These are phyloP conservation scores for Arthromyces matolae DNA, from an alignment of 768 basidiomycete genomes.

Conservation along the genomic window DNA sequence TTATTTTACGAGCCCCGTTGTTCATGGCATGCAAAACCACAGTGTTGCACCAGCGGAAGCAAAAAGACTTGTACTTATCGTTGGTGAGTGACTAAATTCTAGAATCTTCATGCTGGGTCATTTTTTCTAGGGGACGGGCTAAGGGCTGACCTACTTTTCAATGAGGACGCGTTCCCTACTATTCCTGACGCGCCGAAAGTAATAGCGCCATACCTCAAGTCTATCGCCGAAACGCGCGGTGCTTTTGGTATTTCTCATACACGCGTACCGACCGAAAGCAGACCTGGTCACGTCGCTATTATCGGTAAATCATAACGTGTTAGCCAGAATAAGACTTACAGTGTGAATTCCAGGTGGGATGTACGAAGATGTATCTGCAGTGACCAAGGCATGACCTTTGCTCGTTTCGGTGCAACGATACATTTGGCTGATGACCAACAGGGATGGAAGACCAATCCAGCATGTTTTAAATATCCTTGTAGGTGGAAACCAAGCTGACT, in stretches of 20 bases:
- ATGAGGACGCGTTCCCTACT: conserved; percentile 53
- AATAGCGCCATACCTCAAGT: conserved; percentile 72
- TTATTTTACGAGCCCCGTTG: conserved; percentile 83
- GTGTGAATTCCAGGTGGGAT: conserved; percentile 55
- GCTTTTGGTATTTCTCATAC: conserved; percentile 86
- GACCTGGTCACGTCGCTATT: conserved; percentile 86
- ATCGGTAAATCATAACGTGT: conserved; percentile 49
- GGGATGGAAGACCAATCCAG: conserved; percentile 88
- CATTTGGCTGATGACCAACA: conserved; percentile 23
- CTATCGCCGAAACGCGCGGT: conserved; percentile 61
- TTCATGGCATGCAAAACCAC: conserved; percentile 68
- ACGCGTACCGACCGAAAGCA: conserved; percentile 81
- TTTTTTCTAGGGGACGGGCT: conserved; percentile 66
- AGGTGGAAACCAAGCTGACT: conserved; percentile 17
- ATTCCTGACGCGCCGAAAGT: conserved; percentile 50
- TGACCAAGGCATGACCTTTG: conserved; percentile 60
- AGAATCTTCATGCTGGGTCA: not conserved
- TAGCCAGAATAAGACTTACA: not conserved
- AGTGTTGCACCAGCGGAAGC: conserved; percentile 46
- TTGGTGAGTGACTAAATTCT: conserved; percentile 44
- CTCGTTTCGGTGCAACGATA: not conserved
- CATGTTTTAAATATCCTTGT: conserved; percentile 24
- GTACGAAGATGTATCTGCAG: conserved; percentile 89
- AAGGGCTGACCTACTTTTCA: conserved; percentile 76
- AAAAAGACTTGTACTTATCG: conserved; percentile 74